phyloP scores from a whole-genome alignment of 2,329 filamentous ascomycete species.

The Stagonosporopsis cucurbitacearum region DNA sequence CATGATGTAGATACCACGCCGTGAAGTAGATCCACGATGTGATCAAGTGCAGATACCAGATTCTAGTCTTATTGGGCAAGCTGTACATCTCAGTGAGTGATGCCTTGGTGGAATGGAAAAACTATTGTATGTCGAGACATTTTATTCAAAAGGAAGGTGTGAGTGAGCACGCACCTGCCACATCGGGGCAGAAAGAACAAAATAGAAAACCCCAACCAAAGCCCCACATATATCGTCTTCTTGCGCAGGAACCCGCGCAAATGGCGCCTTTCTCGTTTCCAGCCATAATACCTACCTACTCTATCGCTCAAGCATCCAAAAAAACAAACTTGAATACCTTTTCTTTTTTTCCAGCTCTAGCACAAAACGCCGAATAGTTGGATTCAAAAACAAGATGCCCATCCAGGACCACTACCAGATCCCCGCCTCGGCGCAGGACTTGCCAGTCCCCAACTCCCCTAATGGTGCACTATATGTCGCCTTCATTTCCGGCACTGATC shows the following conservation, averaged over 20 bases:
- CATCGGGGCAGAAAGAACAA: not conserved
- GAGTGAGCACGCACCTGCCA: not conserved
- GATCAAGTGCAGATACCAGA: not conserved
- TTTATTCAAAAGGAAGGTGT: not conserved
- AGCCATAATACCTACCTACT: not conserved
- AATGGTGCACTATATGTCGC: conserved; percentile 10
- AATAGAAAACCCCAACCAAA: not conserved
- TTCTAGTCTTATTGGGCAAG: not conserved
- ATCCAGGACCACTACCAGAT: conserved; percentile 13
- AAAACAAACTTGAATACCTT: too few relatives aligned
- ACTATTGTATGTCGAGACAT: too few relatives aligned
- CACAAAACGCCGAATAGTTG: not conserved
- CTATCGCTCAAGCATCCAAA: too few relatives aligned
- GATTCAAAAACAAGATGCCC: conserved; percentile 11
- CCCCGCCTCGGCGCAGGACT: conserved; percentile 6
- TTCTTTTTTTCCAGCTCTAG: not conserved
- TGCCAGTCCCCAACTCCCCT: conserved; percentile 3
- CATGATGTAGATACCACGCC: too few relatives aligned
- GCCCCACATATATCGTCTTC: not conserved
- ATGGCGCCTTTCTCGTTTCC: not conserved
- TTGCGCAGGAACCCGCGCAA: not conserved
- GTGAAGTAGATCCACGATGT: not conserved
- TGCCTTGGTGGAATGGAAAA: not conserved
- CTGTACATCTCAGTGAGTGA: not conserved
- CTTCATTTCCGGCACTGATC: conserved; percentile 18